Evolutionary conservation across 2,329 filamentous ascomycete genomes (phyloP), one percentile per base, ranked within the genome.

Genomic region (Scedosporium dehoogii): DNA sequence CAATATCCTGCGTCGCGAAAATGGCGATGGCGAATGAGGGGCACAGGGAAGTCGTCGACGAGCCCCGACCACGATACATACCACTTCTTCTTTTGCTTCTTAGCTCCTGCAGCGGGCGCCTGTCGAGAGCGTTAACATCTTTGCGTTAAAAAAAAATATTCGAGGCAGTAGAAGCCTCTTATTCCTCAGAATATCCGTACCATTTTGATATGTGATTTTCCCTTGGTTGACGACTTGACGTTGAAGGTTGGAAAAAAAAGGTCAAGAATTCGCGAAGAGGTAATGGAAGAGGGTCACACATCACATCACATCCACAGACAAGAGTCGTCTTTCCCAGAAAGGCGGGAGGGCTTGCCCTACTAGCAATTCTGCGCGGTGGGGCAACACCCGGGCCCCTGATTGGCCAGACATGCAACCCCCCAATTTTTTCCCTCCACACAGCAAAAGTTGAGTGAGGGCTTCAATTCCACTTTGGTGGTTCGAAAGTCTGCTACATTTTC

Each of bases 71-170:
- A 33, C 55, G 58, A 46, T 58, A 68, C 67, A 62, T 67, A 68
- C 77, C 77, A 79, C 77, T 79, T 78, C 76, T 79, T 79, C 76
- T 79, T 79, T 73, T 79, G 76, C 74, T 79, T 79, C 75, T 78
- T 78, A 72, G 73, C 76, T 75, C 75, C 76, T 71, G 75, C 74
- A 72, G 76, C 75, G 69, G 76, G 74, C 72, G 75, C 75, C 76
- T 77, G 66, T 63, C 42, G 63, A 64, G 56, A 63, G 62, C 62
- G 66, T 71, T 66, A 59, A 67, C 63, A 61, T 60, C 25, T 59
- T 66, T 64, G 64, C 64, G 4, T 18, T 42, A 55, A 10, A 41
- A 16, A 33, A 12, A 1, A 21, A 29, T 27, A n/a, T n/a, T n/a
- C 38, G 12, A 9, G 21, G 12, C 14, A 3, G 16, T 16, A 58